Conservation (phyloP, 2,329 filamentous ascomycete genomes). For the Penicillium sclerotigenum region DNA sequence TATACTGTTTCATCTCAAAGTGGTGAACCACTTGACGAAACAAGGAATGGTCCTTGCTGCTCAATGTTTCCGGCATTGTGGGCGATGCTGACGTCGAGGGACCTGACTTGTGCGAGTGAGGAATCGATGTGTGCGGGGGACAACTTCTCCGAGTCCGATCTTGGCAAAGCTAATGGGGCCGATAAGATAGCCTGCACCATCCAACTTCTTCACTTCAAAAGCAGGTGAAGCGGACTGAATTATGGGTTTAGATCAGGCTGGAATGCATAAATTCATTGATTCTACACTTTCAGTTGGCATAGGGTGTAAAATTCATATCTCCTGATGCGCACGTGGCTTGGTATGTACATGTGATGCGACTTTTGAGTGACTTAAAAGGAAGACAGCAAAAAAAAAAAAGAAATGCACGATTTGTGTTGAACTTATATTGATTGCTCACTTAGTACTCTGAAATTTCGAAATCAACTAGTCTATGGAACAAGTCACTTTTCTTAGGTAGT, state of each 20-base stretch:
- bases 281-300: not conserved
- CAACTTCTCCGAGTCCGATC: constrained; percentile 27
- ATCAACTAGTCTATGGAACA: too few species aligned
- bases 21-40: constrained; percentile 92
- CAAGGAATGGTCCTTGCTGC: constrained; percentile 85
- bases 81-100: constrained; percentile 28
- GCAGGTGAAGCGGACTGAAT: not conserved
- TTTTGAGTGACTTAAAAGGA: not conserved
- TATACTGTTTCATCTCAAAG: constrained; percentile 99
- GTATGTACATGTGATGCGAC: not conserved
- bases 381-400: not conserved
- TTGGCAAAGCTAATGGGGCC: constrained; percentile 22
- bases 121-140: constrained; percentile 39
- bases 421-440: not conserved
- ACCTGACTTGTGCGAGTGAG: constrained; percentile 33
- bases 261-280: not conserved
- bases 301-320: not conserved
- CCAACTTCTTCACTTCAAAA: not conserved
- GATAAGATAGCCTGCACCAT: constrained; percentile 21
- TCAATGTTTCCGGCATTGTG: constrained; percentile 49
- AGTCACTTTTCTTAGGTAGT: not conserved
- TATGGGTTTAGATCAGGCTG: not conserved
- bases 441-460: too few species aligned
- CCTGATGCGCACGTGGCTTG: not conserved
- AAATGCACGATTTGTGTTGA: not conserved